A percentile compares a stretch with the other conserved stretches of the same genome.
Evolutionary conservation across 352 stramenopile species (phyloP).

Genomic region (Aphanomyces cochlioides): DNA sequence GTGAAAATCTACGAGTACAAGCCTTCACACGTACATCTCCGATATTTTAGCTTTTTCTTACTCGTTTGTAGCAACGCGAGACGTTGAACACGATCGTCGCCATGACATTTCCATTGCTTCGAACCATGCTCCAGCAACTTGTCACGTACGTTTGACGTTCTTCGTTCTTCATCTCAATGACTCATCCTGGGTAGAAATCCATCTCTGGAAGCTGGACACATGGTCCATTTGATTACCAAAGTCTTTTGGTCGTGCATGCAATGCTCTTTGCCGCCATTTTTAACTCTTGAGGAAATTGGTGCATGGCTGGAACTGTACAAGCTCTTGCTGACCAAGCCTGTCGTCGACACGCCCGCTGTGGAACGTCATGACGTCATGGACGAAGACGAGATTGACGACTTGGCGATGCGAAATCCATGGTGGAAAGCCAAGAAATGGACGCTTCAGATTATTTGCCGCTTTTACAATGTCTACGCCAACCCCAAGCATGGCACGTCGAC

Average conservation of each 20-base stretch:
- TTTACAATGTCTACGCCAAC: constrained; percentile 85
- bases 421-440: constrained; percentile 92
- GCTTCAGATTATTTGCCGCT: constrained; percentile 75
- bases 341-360: constrained; percentile 45
- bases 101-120: constrained; percentile 90
- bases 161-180: constrained; percentile 47
- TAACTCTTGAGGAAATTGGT: constrained; percentile 58
- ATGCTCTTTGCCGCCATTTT: constrained; percentile 59
- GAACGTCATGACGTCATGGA: constrained; percentile 48
- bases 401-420: constrained; percentile 69
- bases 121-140: constrained; percentile 87
- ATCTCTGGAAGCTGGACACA: constrained; percentile 91
- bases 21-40: constrained; percentile 60
- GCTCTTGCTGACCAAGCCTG: constrained; percentile 52
- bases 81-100: constrained; percentile 92
- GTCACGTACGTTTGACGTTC: constrained; percentile 37
- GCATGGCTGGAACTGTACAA: constrained; percentile 62
- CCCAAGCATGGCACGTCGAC: constrained; percentile 26
- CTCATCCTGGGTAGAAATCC: constrained; percentile 58
- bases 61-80: constrained; percentile 47
- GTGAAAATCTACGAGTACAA: constrained; percentile 99
- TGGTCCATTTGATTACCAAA: constrained; percentile 87
- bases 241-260: constrained; percentile 87
- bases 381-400: constrained; percentile 40
- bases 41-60: constrained; percentile 13